Evolutionary conservation across 176 grass and related monocot species (phyloP).

Genomic region (Carex parvula): DNA sequence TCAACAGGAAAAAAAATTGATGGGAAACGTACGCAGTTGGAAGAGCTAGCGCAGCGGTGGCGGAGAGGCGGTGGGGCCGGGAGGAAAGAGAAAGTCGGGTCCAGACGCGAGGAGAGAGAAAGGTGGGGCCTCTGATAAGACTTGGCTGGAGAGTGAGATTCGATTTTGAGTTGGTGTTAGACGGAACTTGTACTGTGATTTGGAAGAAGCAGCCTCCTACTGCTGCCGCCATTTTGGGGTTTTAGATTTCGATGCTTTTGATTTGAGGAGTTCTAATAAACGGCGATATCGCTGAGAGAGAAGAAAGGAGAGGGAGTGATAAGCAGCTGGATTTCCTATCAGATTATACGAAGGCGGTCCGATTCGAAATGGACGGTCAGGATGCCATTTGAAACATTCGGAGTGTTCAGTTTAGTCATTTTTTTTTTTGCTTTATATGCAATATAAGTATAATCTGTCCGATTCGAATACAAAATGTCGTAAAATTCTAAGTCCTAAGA

Average conservation of each 20-base stretch:
- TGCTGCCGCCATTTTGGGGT: slow-evolving; percentile 18
- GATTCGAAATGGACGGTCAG: not conserved
- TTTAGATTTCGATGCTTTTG: not conserved
- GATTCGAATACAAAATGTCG: no score
- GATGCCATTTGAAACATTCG: not conserved
- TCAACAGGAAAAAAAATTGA: not conserved
- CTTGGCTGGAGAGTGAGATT: not conserved
- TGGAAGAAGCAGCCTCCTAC: not conserved
- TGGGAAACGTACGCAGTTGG: slow-evolving; percentile 5
- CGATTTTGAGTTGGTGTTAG: not conserved
- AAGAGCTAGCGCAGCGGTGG: slow-evolving; percentile 18
- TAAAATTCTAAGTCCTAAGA: no score
- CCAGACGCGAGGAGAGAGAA: slow-evolving; percentile 34
- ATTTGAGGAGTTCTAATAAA: slow-evolving; percentile 20
- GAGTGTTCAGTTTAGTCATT: no score
- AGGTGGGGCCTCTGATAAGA: slow-evolving; percentile 18
- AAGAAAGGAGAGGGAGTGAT: not conserved
- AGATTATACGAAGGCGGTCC: not conserved
- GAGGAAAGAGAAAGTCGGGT: slow-evolving; percentile 36
- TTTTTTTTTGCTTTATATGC: no score
- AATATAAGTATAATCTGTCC: no score
- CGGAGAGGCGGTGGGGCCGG: not conserved
- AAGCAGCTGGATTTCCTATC: not conserved
- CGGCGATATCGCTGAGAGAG: not conserved
- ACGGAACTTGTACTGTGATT: not conserved